Percentiles rank a stretch among this genome's conserved stretches.
These are phyloP conservation scores for Hanseniaspora jakobsenii DNA, from an alignment of 805 yeast species.

Conservation along the genomic window DNA sequence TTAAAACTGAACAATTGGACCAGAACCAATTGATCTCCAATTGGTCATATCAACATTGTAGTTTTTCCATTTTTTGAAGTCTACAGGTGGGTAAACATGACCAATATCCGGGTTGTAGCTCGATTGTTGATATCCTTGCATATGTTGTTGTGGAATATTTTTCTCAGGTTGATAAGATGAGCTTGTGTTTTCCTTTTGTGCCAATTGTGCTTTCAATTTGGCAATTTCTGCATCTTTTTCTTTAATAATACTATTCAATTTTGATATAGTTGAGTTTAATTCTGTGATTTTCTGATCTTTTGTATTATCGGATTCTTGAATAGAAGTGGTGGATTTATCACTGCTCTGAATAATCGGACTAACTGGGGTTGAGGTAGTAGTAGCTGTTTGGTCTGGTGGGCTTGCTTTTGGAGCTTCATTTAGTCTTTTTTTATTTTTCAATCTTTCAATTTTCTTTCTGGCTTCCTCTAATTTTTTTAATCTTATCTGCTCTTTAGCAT, in stretches of 20 bases:
- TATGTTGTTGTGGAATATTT: too few species aligned
- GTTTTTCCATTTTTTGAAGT: constrained; percentile 57
- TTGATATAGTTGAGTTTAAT: constrained; percentile 27
- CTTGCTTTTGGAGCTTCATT: constrained; percentile 31
- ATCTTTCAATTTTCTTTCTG: constrained; percentile 56
- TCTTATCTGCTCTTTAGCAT: constrained; percentile 29
- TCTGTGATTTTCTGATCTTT: constrained; percentile 28
- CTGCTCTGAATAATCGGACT: neutral
- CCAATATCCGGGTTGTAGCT: too few species aligned
- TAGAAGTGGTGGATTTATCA: constrained; percentile 12
- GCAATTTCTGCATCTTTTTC: constrained; percentile 30
- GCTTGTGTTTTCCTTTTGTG: too few species aligned
- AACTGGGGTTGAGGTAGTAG: neutral
- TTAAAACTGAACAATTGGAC: constrained; percentile 44
- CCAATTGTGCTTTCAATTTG: constrained; percentile 22
- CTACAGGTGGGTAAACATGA: constrained; percentile 28
- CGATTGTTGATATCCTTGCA: too few species aligned
- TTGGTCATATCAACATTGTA: constrained; percentile 79
- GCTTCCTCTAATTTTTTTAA: constrained; percentile 64
- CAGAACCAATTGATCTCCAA: constrained; percentile 66
- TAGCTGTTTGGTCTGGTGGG: neutral
- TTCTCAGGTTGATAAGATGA: too few species aligned
- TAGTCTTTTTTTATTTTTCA: constrained; percentile 48
- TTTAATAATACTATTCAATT: constrained; percentile 27
- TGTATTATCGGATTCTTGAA: too few species aligned